Evolutionary conservation across 208 protist genomes (phyloP).

Genomic region (Wallacemonas rigidus): DNA sequence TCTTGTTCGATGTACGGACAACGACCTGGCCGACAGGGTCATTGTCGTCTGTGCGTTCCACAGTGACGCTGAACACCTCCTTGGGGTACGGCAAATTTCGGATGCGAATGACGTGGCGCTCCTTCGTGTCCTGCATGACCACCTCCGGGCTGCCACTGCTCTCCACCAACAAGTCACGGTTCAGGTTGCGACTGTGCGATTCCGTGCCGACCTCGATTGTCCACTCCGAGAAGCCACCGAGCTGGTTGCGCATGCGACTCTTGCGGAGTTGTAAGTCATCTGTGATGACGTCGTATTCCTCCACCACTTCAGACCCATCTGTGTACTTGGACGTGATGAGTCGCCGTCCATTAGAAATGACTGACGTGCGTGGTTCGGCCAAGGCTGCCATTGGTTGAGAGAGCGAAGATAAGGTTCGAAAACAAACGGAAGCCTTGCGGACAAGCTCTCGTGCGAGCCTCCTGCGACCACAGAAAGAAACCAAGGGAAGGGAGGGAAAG

Average conservation of each 20-base stretch:
- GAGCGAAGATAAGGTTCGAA: neutral
- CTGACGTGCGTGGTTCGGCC: constrained; percentile 74
- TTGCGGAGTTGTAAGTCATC: constrained; percentile 92
- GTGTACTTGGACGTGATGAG: constrained; percentile 89
- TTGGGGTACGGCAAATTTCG: constrained; percentile 92
- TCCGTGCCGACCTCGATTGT: constrained; percentile 88
- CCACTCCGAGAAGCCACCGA: constrained; percentile 89
- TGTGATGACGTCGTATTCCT: constrained; percentile 94
- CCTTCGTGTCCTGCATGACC: constrained; percentile 79
- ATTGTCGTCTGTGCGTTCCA: constrained; percentile 56
- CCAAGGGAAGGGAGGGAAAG: no score
- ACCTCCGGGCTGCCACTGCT: constrained; percentile 77
- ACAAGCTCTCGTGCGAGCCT: no score
- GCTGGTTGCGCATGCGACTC: constrained; percentile 54
- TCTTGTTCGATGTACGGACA: constrained; percentile 95
- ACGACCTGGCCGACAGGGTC: constrained; percentile 84
- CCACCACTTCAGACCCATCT: constrained; percentile 89
- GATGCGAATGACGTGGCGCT: constrained; percentile 88
- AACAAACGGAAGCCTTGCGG: neutral
- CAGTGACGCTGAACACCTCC: constrained; percentile 78
- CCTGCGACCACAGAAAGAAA: no score
- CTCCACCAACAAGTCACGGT: constrained; percentile 75
- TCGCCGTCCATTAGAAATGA: constrained; percentile 80
- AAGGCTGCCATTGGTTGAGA: constrained; percentile 23
- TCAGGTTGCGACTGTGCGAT: constrained; percentile 46